Base-by-base conservation (phyloP, 2,329 filamentous ascomycete genomes). In the Aspergillus sp. region DNA sequence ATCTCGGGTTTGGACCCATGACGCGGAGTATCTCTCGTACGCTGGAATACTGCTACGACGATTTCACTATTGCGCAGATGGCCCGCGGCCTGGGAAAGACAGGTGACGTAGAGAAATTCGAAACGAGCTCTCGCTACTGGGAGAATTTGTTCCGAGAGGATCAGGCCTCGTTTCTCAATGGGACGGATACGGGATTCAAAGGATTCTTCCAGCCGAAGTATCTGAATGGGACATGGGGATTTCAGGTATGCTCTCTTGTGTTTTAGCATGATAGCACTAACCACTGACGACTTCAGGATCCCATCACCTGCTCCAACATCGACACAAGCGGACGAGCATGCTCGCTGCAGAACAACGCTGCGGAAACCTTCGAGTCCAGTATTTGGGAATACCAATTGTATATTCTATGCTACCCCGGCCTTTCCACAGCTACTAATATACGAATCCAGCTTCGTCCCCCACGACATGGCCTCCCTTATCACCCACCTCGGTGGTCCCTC, bases 31-130 rank as follows among this genome's bases (percentile, higher is more conserved):
- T 92, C 49, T 90, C 87, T 1, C 82, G 90, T 14, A 92, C 89
- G 0, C 81, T 92, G 2, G 90, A 92, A 70, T 92, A 92, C 69
- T 84, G 87, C 4, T 92, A 92, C 73, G 87, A 92, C 66, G 89
- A 92, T 74, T 92, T 85, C 68, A 84, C 82, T 57, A 85, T 90
- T 57, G 77, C 85, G 0, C 80, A 87, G 45, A 85, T 91, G 58
- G 87, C 87, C 0, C 79, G 78, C 1, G 80, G 78, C 0, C 70
- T 90, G 22, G 84, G 84, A 12, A 81, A 83, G 20, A 79, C 77
- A 4, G 75, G 67, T 0, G 88, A 90, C 52, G 77, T 79, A 12
- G 80, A 84, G 55, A 85, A 81, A 66, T 92, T 90, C 63, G 71
- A 85, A 2, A 73, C 73, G 0, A 82, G 84, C 0, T 86, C 87